phyloP scores from a whole-genome alignment of 306 rosid genomes.

The Begonia masoniana region DNA sequence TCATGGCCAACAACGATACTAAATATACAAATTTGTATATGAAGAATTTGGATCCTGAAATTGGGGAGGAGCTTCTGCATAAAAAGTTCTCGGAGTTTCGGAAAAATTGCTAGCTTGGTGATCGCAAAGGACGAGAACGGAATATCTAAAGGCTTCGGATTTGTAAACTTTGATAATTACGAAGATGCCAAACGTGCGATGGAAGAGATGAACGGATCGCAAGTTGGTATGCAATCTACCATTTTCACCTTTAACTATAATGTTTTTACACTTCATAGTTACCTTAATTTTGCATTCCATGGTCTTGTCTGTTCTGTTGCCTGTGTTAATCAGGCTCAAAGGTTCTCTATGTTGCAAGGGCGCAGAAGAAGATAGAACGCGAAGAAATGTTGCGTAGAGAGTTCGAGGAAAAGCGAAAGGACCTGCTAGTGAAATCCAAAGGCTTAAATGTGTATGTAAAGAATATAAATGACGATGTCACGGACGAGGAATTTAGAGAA shows the following conservation, averaged over 20 bases:
- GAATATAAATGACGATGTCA: constrained; percentile 68
- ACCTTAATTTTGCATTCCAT: constrained; percentile 3
- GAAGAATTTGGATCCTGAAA: constrained; percentile 62
- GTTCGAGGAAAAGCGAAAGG: constrained; percentile 73
- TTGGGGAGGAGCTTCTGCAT: constrained; percentile 41
- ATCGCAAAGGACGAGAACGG: constrained; percentile 51
- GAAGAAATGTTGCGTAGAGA: constrained; percentile 50
- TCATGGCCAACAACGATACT: constrained; percentile 36
- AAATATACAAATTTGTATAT: constrained; percentile 66
- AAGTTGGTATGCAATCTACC: constrained; percentile 37
- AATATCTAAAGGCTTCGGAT: constrained; percentile 66
- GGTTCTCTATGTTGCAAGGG: constrained; percentile 70
- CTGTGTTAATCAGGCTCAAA: constrained; percentile 41
- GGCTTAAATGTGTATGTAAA: constrained; percentile 80
- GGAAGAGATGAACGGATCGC: constrained; percentile 58
- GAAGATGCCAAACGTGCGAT: constrained; percentile 67
- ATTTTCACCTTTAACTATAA: constrained; percentile 8
- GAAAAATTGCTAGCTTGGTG: constrained; percentile 55
- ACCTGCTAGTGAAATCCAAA: constrained; percentile 21
- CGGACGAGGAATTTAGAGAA: constrained; percentile 49
- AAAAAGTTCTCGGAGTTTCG: constrained; percentile 59
- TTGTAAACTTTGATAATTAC: constrained; percentile 56
- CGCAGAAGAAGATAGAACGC: constrained; percentile 83
- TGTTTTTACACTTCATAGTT: neutral
- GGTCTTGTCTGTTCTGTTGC: constrained; percentile 10